A percentile compares a stretch with the other conserved stretches of the same genome.
These are phyloP conservation scores for Leptographium galeiforme DNA, from an alignment of 2,329 filamentous ascomycete genomes.

Conservation along the genomic window DNA sequence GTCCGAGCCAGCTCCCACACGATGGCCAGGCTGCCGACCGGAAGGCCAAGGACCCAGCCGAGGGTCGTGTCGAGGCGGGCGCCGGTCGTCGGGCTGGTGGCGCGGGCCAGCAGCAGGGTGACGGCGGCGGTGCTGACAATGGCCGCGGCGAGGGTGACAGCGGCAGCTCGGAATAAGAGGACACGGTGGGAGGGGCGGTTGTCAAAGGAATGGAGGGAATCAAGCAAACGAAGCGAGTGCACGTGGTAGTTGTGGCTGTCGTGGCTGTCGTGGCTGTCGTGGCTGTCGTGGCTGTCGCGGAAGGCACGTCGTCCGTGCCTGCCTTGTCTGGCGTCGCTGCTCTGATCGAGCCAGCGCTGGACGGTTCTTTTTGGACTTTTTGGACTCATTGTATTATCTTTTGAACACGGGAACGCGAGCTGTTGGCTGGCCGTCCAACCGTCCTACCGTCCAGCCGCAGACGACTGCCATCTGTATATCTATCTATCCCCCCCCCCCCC, in stretches of 20 bases:
- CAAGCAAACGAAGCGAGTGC: neutral
- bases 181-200: neutral
- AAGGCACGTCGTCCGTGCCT: neutral
- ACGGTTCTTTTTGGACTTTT: neutral
- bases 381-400: neutral
- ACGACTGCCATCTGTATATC: no score
- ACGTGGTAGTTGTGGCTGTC: neutral
- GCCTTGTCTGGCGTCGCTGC: neutral
- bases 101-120: slow-evolving; percentile 3
- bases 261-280: neutral
- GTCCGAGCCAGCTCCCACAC: slow-evolving; percentile 7
- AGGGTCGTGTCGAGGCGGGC: slow-evolving; percentile 6
- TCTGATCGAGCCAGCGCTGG: slow-evolving; percentile 6
- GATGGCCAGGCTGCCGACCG: slow-evolving; percentile 3
- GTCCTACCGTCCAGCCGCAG: no score
- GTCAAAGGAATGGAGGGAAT: neutral
- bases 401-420: no score
- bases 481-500: no score
- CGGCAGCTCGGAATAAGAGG: slow-evolving; percentile 5
- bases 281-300: neutral
- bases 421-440: no score
- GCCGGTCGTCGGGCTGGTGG: neutral
- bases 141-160: slow-evolving; percentile 5
- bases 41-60: slow-evolving; percentile 7
- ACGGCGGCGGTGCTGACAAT: slow-evolving; percentile 5